Conservation (phyloP, 768 basidiomycete species). For the Chalciporus chontae region DNA sequence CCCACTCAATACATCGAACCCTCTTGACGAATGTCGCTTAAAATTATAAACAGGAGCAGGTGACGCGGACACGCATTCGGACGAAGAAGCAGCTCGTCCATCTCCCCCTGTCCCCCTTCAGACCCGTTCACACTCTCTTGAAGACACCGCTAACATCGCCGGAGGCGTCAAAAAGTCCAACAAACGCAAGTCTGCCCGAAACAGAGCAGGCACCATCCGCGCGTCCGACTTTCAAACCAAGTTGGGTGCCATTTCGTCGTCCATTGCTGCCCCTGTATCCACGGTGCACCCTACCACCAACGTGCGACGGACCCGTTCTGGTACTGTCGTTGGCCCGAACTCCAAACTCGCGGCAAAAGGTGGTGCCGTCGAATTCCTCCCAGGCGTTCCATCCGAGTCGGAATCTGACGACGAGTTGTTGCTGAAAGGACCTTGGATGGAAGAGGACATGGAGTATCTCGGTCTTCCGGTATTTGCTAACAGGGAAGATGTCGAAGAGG, state of each 20-base stretch:
- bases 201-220: slow-evolving; percentile 50
- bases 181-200: slow-evolving; percentile 19
- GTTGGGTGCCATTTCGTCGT: slow-evolving; percentile 1
- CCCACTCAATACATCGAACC: background rate
- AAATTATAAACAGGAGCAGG: slow-evolving; percentile 10
- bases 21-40: no score
- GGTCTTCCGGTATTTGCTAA: slow-evolving; percentile 9
- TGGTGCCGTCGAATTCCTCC: no score
- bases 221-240: slow-evolving; percentile 40
- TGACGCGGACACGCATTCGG: slow-evolving; percentile 9
- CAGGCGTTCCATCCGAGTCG: slow-evolving; percentile 1
- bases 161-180: slow-evolving; percentile 12
- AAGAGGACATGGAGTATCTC: slow-evolving; percentile 21
- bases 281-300: slow-evolving; percentile 7
- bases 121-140: slow-evolving; percentile 23
- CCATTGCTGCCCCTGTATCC: background rate
- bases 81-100: slow-evolving; percentile 3
- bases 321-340: slow-evolving; percentile 39
- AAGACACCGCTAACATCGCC: slow-evolving; percentile 4
- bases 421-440: slow-evolving; percentile 15
- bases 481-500: slow-evolving; percentile 5
- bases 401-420: slow-evolving; percentile 27
- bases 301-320: slow-evolving; percentile 45
- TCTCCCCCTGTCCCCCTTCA: background rate
- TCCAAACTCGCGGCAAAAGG: slow-evolving; percentile 20